Conservation (phyloP, 768 basidiomycete species). For the Auriscalpium microsporum region DNA sequence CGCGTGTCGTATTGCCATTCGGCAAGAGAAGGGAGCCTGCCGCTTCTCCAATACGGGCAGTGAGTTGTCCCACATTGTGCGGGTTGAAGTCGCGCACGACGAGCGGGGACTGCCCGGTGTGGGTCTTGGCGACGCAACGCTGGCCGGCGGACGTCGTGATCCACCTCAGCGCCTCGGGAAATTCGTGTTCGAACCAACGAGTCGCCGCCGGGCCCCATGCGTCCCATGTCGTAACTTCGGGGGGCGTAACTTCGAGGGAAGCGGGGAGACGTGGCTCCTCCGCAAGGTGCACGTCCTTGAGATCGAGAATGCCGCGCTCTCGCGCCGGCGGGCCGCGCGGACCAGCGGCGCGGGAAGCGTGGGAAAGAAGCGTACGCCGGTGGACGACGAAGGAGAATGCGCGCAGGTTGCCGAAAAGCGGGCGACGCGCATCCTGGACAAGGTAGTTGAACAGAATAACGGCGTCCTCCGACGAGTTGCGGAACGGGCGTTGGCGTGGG, state of each 20-base stretch:
- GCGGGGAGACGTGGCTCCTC: not conserved
- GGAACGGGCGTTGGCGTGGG: constrained; percentile 13
- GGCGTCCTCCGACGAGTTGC: constrained; percentile 15
- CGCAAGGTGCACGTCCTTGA: not conserved
- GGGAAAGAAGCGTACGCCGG: constrained; percentile 14
- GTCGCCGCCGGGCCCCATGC: constrained; percentile 18
- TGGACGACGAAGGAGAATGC: constrained; percentile 19
- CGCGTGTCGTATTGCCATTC: constrained; percentile 1
- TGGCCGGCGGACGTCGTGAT: constrained; percentile 26
- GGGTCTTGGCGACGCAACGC: constrained; percentile 16
- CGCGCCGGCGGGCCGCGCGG: not conserved
- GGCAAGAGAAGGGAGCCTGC: not conserved
- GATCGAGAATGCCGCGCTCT: not conserved
- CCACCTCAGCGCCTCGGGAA: constrained; percentile 17
- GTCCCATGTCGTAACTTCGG: constrained; percentile 8
- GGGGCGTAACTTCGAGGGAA: too few species aligned
- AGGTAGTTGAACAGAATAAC: constrained; percentile 19
- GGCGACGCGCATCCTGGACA: constrained; percentile 2
- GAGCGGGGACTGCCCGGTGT: constrained; percentile 2
- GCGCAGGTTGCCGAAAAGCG: constrained; percentile 6
- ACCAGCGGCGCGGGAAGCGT: not conserved
- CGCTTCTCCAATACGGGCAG: not conserved
- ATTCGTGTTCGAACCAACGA: constrained; percentile 20
- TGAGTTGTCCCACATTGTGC: not conserved
- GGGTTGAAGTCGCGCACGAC: constrained; percentile 20